phyloP scores from a whole-genome alignment of 495 filamentous ascomycete species.

The Penicillium soppii region DNA sequence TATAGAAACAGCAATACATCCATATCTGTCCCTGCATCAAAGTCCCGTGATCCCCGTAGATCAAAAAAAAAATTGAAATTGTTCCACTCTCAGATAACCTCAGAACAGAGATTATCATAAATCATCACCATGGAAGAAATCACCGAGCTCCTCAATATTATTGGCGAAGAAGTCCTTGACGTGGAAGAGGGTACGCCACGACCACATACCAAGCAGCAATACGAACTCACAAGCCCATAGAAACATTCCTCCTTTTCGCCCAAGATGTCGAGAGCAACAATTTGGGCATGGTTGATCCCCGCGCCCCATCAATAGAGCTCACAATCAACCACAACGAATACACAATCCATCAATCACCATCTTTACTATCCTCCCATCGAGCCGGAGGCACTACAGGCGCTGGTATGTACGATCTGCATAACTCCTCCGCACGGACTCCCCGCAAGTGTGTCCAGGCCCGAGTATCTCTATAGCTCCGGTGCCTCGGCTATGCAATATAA shows the following conservation, averaged over 20 bases:
- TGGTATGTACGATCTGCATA: conserved; percentile 37
- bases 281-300: conserved; percentile 81
- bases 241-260: conserved; percentile 84
- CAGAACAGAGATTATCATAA: conserved; percentile 2
- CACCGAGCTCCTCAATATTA: conserved; percentile 16
- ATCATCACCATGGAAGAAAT: conserved; percentile 6
- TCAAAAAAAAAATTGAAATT: conserved; percentile 1
- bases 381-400: conserved; percentile 88
- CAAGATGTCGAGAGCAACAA: conserved; percentile 70
- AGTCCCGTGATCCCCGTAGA: conserved; percentile 13
- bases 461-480: neutral
- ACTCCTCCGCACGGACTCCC: conserved; percentile 7
- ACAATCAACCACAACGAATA: conserved; percentile 68
- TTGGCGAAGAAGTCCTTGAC: conserved; percentile 49
- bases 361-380: conserved; percentile 72
- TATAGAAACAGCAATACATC: neutral
- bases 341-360: conserved; percentile 81
- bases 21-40: neutral
- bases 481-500: conserved; percentile 1
- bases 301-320: conserved; percentile 62
- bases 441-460: neutral
- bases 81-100: neutral
- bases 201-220: neutral
- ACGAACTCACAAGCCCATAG: conserved; percentile 40
- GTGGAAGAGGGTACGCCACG: conserved; percentile 63